Base-by-base conservation (phyloP, 208 protist species). In the Leishmania tropica region DNA sequence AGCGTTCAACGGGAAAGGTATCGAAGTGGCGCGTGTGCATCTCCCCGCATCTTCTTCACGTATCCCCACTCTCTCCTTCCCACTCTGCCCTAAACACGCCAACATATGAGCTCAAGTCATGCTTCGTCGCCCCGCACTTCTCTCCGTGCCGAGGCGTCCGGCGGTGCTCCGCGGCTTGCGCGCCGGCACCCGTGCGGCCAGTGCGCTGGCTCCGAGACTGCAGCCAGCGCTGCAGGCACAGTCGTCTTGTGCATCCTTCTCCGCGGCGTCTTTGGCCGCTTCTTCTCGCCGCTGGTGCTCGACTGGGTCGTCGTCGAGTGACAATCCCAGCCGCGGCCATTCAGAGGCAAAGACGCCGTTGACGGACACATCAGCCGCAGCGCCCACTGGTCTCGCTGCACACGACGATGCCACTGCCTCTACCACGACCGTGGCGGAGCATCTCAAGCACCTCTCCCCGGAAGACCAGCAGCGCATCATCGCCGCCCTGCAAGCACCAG, bases 381-480 rank as follows among this genome's bases (percentile, higher is more conserved):
- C 71, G 75, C 17, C 28, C n/a, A 65, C 71, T 7, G 60, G 42
- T 28, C 48, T 75, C 31, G 13, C 80, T 54, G 75, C 77, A 28
- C 51, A 76, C 31, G 47, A 81, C 28, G 21, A 42, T 42, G 45
- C 64, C 21, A 35, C 74, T 45, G 47, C 42, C 76, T 64, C 54
- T 19, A 54, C 79, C 11, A 76, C 85, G 5, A 67, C 87, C 10
- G 47, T 94, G 28, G 74, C 71, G 40, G 71, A 91, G 62, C 83
- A 88, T 62, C 75, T 95, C 42, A 81, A 86, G 79, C 65, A 53
- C 31, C 88, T 97, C 24, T 93, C 91, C 2, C 72, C 78, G 0
- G 88, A 91, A 35, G 94, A 97, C 76, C 90, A 91, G 28, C 7
- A 80, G 74, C 87, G 94, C 76, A 96, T 97, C 79, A 17, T 91